Evolutionary conservation across 805 yeast genomes (phyloP).

Genomic region (Candida sphagnicola): DNA sequence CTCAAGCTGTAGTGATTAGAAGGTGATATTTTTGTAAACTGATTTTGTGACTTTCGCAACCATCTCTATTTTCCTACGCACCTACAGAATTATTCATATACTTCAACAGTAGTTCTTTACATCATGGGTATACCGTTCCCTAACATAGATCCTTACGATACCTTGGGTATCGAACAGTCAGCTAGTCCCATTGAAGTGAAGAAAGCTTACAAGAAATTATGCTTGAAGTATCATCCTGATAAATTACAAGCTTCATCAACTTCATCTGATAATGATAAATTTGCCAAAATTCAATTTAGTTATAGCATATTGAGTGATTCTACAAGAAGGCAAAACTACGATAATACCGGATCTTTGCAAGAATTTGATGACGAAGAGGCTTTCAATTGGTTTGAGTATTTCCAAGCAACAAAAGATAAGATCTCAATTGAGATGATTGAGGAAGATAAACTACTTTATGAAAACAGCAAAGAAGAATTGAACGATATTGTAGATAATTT

Average conservation of each 20-base stretch:
- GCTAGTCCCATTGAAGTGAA: constrained; percentile 56
- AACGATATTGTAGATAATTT: constrained; percentile 62
- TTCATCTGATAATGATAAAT: constrained; percentile 26
- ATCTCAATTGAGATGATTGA: constrained; percentile 65
- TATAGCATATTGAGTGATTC: constrained; percentile 65
- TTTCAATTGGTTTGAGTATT: constrained; percentile 59
- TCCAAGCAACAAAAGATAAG: constrained; percentile 42
- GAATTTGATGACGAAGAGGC: constrained; percentile 36
- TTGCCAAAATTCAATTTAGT: constrained; percentile 73
- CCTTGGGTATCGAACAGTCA: constrained; percentile 36
- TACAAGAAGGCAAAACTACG: constrained; percentile 53
- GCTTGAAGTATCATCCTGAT: constrained; percentile 70
- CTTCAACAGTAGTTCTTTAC: neutral
- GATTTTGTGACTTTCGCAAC: too few relatives aligned
- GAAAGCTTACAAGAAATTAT: constrained; percentile 60
- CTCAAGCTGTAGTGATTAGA: too few relatives aligned
- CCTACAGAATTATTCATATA: too few relatives aligned
- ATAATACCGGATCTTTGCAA: constrained; percentile 62
- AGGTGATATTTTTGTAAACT: too few relatives aligned
- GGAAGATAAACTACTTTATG: constrained; percentile 63
- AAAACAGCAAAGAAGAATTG: constrained; percentile 54
- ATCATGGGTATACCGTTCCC: constrained; percentile 42
- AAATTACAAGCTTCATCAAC: constrained; percentile 38
- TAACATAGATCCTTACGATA: constrained; percentile 61
- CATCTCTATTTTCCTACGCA: too few relatives aligned